Conservation (phyloP, 2,329 filamentous ascomycete species). For the Nothophaeocryptopus gaeumannii region DNA sequence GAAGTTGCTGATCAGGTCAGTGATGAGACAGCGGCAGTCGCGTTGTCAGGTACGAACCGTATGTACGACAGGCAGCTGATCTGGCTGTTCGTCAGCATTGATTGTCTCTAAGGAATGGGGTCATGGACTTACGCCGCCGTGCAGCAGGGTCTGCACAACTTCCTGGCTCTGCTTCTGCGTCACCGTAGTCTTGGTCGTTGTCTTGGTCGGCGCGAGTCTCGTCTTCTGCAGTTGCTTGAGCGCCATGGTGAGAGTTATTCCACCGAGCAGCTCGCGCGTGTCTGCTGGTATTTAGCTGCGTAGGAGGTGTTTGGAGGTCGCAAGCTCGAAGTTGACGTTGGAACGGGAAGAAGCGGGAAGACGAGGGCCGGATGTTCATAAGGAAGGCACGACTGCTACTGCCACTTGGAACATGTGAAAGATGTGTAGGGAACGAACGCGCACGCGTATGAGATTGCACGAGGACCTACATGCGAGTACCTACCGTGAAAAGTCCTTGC, state of each 20-base stretch:
- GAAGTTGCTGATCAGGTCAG: slow-evolving; percentile 24
- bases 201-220: slow-evolving; percentile 10
- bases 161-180: slow-evolving; percentile 46
- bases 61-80: slow-evolving; percentile 36
- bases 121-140: slow-evolving; percentile 41
- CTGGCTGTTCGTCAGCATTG: slow-evolving; percentile 24
- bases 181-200: slow-evolving; percentile 31
- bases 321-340: neutral
- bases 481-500: too few species aligned
- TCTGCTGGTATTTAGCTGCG: neutral
- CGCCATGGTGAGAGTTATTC: slow-evolving; percentile 20
- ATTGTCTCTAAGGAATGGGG: neutral
- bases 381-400: neutral
- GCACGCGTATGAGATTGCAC: neutral
- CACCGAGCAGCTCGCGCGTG: neutral
- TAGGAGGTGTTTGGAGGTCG: neutral
- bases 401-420: neutral
- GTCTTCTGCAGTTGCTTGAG: slow-evolving; percentile 25
- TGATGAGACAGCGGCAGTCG: neutral
- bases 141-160: slow-evolving; percentile 48
- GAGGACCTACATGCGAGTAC: too few species aligned
- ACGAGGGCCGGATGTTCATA: neutral
- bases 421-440: neutral
- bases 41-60: slow-evolving; percentile 12
- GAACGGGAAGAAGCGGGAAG: neutral